Evolutionary conservation across 305 asterid species (phyloP), one percentile per base, ranked within the genome.

Genomic region (Euphrasia arctica): DNA sequence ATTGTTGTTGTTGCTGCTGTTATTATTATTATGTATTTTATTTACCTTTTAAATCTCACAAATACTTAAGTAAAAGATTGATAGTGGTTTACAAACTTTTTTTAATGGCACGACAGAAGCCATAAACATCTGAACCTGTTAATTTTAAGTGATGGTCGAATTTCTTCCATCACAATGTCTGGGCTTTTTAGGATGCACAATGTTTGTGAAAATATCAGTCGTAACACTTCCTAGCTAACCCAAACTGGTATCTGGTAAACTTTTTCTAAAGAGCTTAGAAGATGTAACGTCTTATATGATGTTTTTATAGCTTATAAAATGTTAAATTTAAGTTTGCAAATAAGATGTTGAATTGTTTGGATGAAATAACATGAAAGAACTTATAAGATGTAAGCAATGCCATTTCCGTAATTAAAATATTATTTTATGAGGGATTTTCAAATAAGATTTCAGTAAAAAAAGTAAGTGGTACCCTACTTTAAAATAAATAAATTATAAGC

Each of bases 81-180:
- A 27, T 60, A 55, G 27, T 25, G 54, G 69, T 49, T 50, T 58
- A 11, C 45, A 51, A 15, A 29, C 22, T 18, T 18, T 18, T 18
- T 18, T 60, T 61, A 59, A 28, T 32, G 73, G 59, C 41, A 59
- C 55, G 29, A 58, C 51, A 27, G 54, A 22, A 67, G 10, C 25
- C 13, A 56, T 34, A 55, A 45, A 13, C 29, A 28, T 54, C 31
- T 51, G 11, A 50, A 41, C 36, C 58, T 15, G 52, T 10, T 71
- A 71, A 41, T 61, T 31, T 54, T 22, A n/a, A 25, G 59, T 9
- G 59, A 1, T 36, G 42, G 42, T 36, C 9, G 42, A 36, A 8
- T 36, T 15, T 18, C 39, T 62, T 52, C 45, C 15, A 29, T 29
- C 55, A 41, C 9, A 22, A 41, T 5, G 32, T 52, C 8, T 31